A percentile compares a stretch with the other conserved stretches of the same genome.
phyloP scores from a whole-genome alignment of 441 rosid genomes.

The Bruguiera hainesii region DNA sequence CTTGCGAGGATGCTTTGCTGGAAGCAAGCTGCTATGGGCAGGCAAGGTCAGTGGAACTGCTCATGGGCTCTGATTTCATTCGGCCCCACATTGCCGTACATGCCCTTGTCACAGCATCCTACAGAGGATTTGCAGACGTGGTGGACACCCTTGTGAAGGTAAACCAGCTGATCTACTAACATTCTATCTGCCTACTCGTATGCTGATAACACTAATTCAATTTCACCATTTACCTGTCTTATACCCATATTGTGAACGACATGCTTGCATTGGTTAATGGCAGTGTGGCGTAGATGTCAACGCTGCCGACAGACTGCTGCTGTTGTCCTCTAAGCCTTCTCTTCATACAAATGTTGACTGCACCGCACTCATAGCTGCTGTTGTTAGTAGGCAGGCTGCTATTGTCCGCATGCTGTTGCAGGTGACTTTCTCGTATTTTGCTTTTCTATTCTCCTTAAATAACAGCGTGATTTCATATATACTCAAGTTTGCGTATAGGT shows the following conservation, averaged over 20 bases:
- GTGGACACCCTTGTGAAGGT: conserved; percentile 74
- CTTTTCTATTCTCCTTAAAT: neutral
- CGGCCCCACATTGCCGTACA: conserved; percentile 87
- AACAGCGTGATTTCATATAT: neutral
- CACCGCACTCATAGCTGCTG: conserved; percentile 80
- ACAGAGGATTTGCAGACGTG: conserved; percentile 76
- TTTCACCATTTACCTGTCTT: too few species aligned
- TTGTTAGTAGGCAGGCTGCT: conserved; percentile 76
- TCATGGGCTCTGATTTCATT: conserved; percentile 82
- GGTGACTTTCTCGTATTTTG: conserved; percentile 37
- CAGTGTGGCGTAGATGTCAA: conserved; percentile 86
- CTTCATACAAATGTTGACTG: conserved; percentile 86
- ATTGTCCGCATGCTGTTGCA: conserved; percentile 63
- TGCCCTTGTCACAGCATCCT: conserved; percentile 79
- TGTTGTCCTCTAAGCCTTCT: conserved; percentile 85
- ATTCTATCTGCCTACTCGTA: too few species aligned
- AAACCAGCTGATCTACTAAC: conserved; percentile 4
- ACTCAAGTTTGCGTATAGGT: neutral
- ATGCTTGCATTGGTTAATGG: conserved; percentile 17
- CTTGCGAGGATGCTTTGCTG: conserved; percentile 92
- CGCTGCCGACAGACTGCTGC: conserved; percentile 60
- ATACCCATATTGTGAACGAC: conserved; percentile 2
- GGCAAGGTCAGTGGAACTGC: conserved; percentile 57
- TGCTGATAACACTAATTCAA: too few species aligned
- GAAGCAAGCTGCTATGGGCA: conserved; percentile 90